Conservation (phyloP, 1,139 yeast species). For the Geotrichum phurueaensis region DNA sequence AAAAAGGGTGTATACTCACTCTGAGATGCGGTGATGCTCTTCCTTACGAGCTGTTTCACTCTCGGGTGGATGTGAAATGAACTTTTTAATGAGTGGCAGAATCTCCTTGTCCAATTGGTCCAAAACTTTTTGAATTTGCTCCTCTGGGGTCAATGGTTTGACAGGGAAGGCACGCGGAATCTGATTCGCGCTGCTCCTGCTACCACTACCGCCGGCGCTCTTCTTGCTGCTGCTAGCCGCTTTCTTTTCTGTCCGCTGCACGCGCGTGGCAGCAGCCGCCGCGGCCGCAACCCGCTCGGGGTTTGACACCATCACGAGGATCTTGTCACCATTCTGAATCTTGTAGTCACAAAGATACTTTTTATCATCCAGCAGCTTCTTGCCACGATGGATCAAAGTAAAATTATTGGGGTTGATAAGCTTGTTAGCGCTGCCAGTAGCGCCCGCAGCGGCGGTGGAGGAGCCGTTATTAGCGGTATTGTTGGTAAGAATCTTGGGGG, state of each 20-base stretch:
- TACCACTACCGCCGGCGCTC: background rate
- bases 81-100: conserved; percentile 31
- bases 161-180: conserved; percentile 13
- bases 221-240: background rate
- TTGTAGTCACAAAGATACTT: conserved; percentile 31
- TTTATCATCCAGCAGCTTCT: conserved; percentile 32
- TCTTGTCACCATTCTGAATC: conserved; percentile 29
- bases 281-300: conserved; percentile 15
- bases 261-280: conserved; percentile 12
- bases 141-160: conserved; percentile 15
- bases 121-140: conserved; percentile 31
- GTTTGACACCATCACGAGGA: conserved; percentile 27
- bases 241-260: background rate
- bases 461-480: conserved; percentile 8
- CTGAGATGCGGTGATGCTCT: conserved; percentile 36
- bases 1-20: conserved; percentile 21
- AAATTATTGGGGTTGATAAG: conserved; percentile 25
- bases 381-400: conserved; percentile 31
- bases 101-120: conserved; percentile 29
- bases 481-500: conserved; percentile 16
- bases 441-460: background rate
- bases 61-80: conserved; percentile 30
- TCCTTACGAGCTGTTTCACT: conserved; percentile 28
- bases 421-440: background rate
- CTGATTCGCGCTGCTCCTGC: background rate